A percentile compares a stretch with the other conserved stretches of the same genome.
Evolutionary conservation across 441 rosid species (phyloP).

Genomic region (Arabidopsis hybrid): DNA sequence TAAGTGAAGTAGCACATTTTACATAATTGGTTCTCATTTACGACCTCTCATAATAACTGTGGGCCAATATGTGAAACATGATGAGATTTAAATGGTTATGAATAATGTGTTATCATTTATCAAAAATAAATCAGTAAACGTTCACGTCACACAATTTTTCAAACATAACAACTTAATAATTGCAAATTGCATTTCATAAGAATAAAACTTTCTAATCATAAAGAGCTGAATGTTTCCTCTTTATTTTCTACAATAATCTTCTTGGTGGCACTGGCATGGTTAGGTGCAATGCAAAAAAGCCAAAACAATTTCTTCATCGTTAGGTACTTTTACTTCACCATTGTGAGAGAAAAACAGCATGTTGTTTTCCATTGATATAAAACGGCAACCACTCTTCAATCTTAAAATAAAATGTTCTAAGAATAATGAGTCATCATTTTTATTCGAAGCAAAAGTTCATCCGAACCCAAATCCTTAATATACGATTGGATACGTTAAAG

Average conservation of each 20-base stretch:
- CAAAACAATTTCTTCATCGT: not conserved
- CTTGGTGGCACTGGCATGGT: not conserved
- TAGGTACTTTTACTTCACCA: not conserved
- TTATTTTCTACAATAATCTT: not conserved
- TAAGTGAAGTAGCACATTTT: slow-evolving; percentile 23
- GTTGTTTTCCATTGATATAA: not conserved
- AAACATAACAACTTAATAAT: not conserved
- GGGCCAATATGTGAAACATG: slow-evolving; percentile 27
- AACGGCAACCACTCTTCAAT: slow-evolving; percentile 30
- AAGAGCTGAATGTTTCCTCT: not conserved
- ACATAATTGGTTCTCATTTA: slow-evolving; percentile 6
- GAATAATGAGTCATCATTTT: slow-evolving; percentile 8
- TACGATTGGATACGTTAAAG: slow-evolving; percentile 28
- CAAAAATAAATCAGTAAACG: slow-evolving; percentile 2
- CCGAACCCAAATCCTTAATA: slow-evolving; percentile 23
- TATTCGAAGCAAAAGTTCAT: slow-evolving; percentile 15
- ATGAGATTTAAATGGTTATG: not conserved
- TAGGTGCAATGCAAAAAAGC: not conserved
- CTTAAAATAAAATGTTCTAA: not conserved
- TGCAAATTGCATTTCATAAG: not conserved
- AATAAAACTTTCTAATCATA: not conserved
- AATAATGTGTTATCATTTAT: not conserved
- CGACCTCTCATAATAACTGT: slow-evolving; percentile 23
- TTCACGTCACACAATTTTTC: not conserved
- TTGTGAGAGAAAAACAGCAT: slow-evolving; percentile 20